A percentile compares a stretch with the other conserved stretches of the same genome.
These are phyloP conservation scores for Paecilomyces sp. DNA, from an alignment of 2,329 filamentous ascomycete genomes.

Conservation along the genomic window DNA sequence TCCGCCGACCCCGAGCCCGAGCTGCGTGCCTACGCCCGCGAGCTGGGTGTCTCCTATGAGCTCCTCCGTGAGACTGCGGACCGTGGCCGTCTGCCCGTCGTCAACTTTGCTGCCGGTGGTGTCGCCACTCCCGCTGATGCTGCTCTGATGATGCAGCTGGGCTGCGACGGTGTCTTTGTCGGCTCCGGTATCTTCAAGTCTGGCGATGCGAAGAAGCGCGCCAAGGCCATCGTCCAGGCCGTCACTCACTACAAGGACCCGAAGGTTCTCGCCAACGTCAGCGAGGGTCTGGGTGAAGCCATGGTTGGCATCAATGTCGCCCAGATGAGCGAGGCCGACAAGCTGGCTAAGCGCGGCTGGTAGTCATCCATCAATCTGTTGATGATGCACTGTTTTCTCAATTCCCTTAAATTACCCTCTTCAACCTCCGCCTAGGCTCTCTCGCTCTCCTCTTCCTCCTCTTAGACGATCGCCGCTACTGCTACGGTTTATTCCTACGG, in stretches of 20 bases:
- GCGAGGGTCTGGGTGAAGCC: slow-evolving; percentile 84
- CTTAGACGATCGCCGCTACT: not conserved
- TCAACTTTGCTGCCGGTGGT: slow-evolving; percentile 97
- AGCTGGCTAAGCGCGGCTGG: slow-evolving; percentile 80
- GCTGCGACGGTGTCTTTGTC: slow-evolving; percentile 96
- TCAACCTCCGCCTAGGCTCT: not conserved
- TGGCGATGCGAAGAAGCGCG: slow-evolving; percentile 80
- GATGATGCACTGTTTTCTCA: not conserved
- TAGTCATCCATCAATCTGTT: slow-evolving; percentile 34
- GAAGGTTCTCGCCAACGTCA: slow-evolving; percentile 78
- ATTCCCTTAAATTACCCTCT: not conserved
- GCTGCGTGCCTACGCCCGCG: slow-evolving; percentile 70
- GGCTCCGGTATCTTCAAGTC: slow-evolving; percentile 97
- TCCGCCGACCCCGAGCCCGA: slow-evolving; percentile 54
- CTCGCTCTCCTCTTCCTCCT: not conserved
- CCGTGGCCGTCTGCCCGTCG: slow-evolving; percentile 81
- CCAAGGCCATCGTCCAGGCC: slow-evolving; percentile 89
- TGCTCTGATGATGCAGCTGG: slow-evolving; percentile 97
- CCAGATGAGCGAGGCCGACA: slow-evolving; percentile 69
- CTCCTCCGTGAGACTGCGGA: slow-evolving; percentile 81
- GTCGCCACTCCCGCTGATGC: slow-evolving; percentile 98
- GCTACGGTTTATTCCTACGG: not conserved
- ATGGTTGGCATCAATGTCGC: slow-evolving; percentile 94
- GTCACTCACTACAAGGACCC: slow-evolving; percentile 85
- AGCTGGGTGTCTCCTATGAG: slow-evolving; percentile 69